phyloP scores from a whole-genome alignment of 352 stramenopile genomes.

The Globisporangium heterothallicum region DNA sequence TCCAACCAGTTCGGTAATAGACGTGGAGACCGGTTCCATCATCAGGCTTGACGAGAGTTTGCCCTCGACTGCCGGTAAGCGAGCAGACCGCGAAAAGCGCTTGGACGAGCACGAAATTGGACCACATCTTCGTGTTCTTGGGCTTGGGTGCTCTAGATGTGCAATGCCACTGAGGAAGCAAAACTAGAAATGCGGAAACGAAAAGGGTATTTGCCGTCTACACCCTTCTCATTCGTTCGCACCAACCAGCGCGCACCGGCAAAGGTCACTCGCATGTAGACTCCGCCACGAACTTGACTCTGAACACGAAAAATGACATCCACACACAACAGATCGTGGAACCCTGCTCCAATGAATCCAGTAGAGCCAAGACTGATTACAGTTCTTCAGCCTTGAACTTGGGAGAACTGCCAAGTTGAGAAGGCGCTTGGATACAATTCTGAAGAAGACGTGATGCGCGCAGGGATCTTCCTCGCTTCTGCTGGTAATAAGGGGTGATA shows the following conservation, averaged over 20 bases:
- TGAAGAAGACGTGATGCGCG: neutral
- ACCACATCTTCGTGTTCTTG: slow-evolving; percentile 4
- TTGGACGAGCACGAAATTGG: slow-evolving; percentile 6
- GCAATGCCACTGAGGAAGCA: neutral
- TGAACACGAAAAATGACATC: slow-evolving; percentile 1
- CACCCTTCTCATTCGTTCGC: too few species aligned
- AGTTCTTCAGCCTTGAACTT: slow-evolving; percentile 4
- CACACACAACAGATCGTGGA: neutral
- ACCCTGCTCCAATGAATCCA: slow-evolving; percentile 8
- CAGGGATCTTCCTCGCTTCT: neutral
- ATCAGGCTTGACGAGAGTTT: slow-evolving; percentile 29
- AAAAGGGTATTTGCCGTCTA: too few species aligned
- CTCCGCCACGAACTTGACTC: neutral
- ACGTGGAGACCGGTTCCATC: slow-evolving; percentile 39
- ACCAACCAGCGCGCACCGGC: too few species aligned
- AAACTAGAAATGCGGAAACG: slow-evolving; percentile 8
- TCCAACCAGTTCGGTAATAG: slow-evolving; percentile 44
- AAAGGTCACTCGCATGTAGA: slow-evolving; percentile 3
- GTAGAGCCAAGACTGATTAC: slow-evolving; percentile 8
- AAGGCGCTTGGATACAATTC: neutral
- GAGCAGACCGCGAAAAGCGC: slow-evolving; percentile 11
- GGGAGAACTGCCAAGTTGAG: too few species aligned
- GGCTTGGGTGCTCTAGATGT: slow-evolving; percentile 3
- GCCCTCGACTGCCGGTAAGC: slow-evolving; percentile 15
- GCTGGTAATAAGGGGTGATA: neutral